Evolutionary conservation across 805 yeast species (phyloP).

Genomic region (Wickerhamiella lipophila): DNA sequence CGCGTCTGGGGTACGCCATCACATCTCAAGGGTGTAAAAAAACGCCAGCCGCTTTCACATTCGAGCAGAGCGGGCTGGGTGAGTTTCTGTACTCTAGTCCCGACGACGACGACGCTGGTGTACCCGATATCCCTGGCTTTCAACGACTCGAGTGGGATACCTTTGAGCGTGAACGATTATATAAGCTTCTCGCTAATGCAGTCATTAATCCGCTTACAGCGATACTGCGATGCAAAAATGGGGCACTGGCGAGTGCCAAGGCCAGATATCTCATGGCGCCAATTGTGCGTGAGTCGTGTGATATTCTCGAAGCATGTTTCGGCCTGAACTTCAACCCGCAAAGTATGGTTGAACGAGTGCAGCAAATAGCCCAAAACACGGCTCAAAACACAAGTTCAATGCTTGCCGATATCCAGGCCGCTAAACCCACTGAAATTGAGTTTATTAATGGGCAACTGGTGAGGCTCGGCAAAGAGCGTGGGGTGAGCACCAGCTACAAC

Average conservation of each 20-base stretch:
- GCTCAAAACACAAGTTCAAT: constrained; percentile 53
- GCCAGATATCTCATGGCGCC: constrained; percentile 29
- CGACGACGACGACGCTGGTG: no score
- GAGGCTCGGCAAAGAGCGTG: constrained; percentile 37
- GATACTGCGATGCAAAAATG: constrained; percentile 62
- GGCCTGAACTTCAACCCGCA: constrained; percentile 14
- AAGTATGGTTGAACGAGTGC: constrained; percentile 29
- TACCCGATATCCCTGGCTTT: neutral
- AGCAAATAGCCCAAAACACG: constrained; percentile 36
- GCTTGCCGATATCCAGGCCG: constrained; percentile 49
- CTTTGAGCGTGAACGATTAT: constrained; percentile 48
- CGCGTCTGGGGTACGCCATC: constrained; percentile 59
- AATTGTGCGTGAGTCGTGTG: constrained; percentile 37
- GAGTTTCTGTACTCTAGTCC: no score
- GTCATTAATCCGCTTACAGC: constrained; percentile 81
- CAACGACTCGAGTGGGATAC: constrained; percentile 30
- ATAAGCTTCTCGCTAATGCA: constrained; percentile 66
- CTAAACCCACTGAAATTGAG: constrained; percentile 60
- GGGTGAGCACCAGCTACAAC: constrained; percentile 31
- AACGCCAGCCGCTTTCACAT: constrained; percentile 32
- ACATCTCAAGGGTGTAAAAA: constrained; percentile 75
- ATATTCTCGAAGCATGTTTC: constrained; percentile 21
- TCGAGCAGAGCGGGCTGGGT: constrained; percentile 61
- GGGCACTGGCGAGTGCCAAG: constrained; percentile 43
- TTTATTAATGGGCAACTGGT: constrained; percentile 74